Base-by-base conservation (phyloP, 2,329 filamentous ascomycete species). In the Karstenula rhodostoma region DNA sequence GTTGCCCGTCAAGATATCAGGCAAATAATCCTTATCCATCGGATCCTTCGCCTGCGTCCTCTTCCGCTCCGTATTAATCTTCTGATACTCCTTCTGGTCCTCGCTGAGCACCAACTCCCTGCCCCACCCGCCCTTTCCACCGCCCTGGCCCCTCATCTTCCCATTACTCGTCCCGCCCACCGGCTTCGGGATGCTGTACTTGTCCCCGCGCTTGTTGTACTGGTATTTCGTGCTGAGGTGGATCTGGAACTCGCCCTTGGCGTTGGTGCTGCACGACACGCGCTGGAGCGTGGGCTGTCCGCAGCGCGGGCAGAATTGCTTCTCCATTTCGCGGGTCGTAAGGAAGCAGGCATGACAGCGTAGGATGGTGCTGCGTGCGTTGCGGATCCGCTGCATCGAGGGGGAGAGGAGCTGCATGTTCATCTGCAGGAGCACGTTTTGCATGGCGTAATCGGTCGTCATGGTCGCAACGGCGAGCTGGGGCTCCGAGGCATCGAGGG, bases 361-460 rank as follows among this genome's bases (percentile, higher is more conserved):
- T 58, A 97, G 86, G 4, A 97, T 88, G 85, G 92, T 96, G 13
- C 91, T 94, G 77, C 93, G 94, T 66, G 98, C 86, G 61, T 91
- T 88, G 40, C 89, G 90, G 75, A 99, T 93, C 70, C 93, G 89
- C 64, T 91, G 86, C 62, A 98, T 83, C 17, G 87, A 86, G 0
- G 92, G 86, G 0, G 94, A 93, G 60, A 97, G 85, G 12, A 97
- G 87, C 75, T 95, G 92, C 51, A 99, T 87, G 80, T 97, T 97
- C 83, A 98, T 96, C 69, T 96, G 92, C 4, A 99, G 85, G 1
- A 95, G 87, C 8, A 98, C 93, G 76, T 98, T 98, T 81, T 98
- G 94, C 92, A 99, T 96, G 57, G 95, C 94, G 79, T 92, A 98
- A 82, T 99, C 95, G 58, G 91, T 93, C 1, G 95, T 98, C 73